These are phyloP conservation scores for Cucurbita pepo DNA, from an alignment of 306 rosid genomes.

Conservation along the genomic window DNA sequence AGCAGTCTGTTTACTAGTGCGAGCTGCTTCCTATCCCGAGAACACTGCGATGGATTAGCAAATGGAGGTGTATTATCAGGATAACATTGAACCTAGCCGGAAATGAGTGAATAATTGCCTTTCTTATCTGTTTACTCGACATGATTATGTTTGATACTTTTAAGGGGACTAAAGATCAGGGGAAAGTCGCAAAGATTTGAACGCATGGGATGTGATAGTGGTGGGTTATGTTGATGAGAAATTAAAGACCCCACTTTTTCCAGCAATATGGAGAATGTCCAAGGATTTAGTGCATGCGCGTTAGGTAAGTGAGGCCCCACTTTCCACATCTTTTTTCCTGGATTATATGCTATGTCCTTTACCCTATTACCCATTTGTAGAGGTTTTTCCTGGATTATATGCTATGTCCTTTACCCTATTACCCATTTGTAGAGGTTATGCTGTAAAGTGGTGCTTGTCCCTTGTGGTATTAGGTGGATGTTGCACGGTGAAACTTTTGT, in stretches of 20 bases:
- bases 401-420: constrained; percentile 25
- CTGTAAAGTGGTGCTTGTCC: constrained; percentile 42
- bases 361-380: constrained; percentile 29
- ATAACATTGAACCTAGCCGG: constrained; percentile 17
- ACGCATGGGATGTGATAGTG: constrained; percentile 42
- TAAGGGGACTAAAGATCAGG: constrained; percentile 30
- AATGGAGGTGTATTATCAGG: constrained; percentile 17
- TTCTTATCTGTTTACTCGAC: constrained; percentile 32
- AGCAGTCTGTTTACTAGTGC: constrained; percentile 18
- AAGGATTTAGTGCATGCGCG: constrained; percentile 71
- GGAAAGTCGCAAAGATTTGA: constrained; percentile 29
- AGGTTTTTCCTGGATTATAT: constrained; percentile 26
- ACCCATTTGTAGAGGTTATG: constrained; percentile 21
- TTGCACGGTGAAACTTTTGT: constrained; percentile 22
- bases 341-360: constrained; percentile 28
- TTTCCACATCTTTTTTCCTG: constrained; percentile 24
- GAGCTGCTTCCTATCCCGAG: constrained; percentile 15
- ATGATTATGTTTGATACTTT: constrained; percentile 28
- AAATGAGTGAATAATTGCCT: constrained; percentile 13
- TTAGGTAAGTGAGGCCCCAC: constrained; percentile 59
- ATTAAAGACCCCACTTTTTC: constrained; percentile 30
- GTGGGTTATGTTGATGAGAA: constrained; percentile 59
- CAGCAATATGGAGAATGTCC: constrained; percentile 28
- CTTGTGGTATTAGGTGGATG: constrained; percentile 14
- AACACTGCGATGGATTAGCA: constrained; percentile 30